Conservation (phyloP, 208 protist genomes). For the Kentomonas sorsogonicus region DNA sequence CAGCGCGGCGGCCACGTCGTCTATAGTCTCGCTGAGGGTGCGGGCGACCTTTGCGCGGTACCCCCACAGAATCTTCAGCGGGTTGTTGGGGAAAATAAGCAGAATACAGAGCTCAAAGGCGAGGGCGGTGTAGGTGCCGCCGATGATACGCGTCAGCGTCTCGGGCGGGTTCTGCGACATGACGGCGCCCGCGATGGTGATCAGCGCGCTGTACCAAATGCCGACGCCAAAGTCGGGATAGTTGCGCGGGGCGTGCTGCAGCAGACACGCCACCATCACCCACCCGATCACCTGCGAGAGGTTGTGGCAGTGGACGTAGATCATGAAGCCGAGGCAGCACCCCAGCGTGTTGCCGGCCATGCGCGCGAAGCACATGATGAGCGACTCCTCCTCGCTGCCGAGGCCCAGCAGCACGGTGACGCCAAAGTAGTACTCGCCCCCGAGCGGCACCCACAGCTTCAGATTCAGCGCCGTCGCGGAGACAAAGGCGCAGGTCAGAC, state of each 20-base stretch:
- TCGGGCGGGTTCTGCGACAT: constrained; percentile 20
- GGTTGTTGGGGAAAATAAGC: constrained; percentile 54
- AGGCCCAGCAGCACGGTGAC: constrained; percentile 53
- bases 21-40: constrained; percentile 29
- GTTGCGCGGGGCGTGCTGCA: constrained; percentile 23
- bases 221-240: constrained; percentile 24
- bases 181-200: constrained; percentile 21
- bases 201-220: constrained; percentile 33
- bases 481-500: constrained; percentile 41
- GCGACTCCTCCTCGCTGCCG: constrained; percentile 38
- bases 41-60: constrained; percentile 26
- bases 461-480: constrained; percentile 31
- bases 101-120: constrained; percentile 43
- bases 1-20: constrained; percentile 26
- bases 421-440: constrained; percentile 46
- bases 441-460: constrained; percentile 23
- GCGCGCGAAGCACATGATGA: constrained; percentile 27
- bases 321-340: constrained; percentile 28
- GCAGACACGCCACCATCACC: too few relatives aligned
- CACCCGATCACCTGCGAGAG: constrained; percentile 18
- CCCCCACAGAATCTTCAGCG: constrained; percentile 47
- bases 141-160: constrained; percentile 31
- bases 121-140: constrained; percentile 31
- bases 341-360: constrained; percentile 29
- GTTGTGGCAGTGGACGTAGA: constrained; percentile 26